Base-by-base conservation (phyloP, 2,329 filamentous ascomycete genomes). In the Calonectria henricotiae region DNA sequence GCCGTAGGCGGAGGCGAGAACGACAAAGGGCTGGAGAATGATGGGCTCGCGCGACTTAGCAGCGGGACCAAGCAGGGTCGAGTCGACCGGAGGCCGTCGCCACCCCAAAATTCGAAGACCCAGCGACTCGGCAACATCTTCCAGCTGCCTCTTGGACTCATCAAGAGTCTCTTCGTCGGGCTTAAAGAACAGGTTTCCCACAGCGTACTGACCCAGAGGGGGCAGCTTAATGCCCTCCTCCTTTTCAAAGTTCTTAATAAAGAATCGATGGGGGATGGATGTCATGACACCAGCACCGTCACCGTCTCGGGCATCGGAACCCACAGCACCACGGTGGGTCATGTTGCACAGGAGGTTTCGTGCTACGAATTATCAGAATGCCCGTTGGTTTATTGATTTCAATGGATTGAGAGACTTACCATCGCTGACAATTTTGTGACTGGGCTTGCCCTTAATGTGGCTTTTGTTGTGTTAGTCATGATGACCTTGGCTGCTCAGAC, bases 211-310 rank as follows among this genome's bases (percentile, higher is more conserved):
- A 78, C 96, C 96, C 74, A 92, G 87, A 73, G 93, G 92, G 71
- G 96, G 96, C 74, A 99, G 88, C 84, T 94, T 93, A 81, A 96
- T 92, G 81, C 92, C 93, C 81, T 94, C 93, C 85, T 98, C 94
- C 78, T 92, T 93, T 83, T 94, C 95, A 83, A 98, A 98, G 84
- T 98, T 97, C 89, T 98, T 99, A 82, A 98, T 88, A 83, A 99
- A 98, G 88, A 99, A 98, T 84, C 92, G 95, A 88, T 98, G 96
- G 70, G 96, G 96, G 79, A 99, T 98, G 71, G 95, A 98, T 76
- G 96, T 98, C 96, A 99, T 99, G 81, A 98, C 96, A 90, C 96
- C 96, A 79, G 96, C 96, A 83, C 96, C 96, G 83, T 99, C 96
- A 82, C 96, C 96, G 82, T 99, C 96, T 88, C 96, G 93, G 80